phyloP scores from a whole-genome alignment of 2,329 filamentous ascomycete species.

The Mycosphaerella arachidis region DNA sequence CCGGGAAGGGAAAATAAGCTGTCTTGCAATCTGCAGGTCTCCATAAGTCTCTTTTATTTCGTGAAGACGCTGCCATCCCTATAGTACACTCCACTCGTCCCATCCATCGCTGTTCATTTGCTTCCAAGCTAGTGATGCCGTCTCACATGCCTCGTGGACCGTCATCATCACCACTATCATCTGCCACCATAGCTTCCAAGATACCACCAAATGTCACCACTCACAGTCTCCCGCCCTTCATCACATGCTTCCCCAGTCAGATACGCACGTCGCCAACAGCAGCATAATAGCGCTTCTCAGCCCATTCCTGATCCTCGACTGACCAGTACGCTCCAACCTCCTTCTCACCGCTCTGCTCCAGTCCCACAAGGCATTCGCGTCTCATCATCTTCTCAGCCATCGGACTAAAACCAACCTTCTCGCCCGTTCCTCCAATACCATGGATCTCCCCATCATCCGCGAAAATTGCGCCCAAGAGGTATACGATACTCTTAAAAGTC shows the following conservation, averaged over 20 bases:
- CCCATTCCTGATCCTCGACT: not conserved
- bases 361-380: not conserved
- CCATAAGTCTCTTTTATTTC: not conserved
- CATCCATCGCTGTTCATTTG: not conserved
- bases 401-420: not conserved
- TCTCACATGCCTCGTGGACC: not conserved
- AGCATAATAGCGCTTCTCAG: not conserved
- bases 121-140: not conserved
- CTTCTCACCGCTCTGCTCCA: too few relatives aligned
- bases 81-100: not conserved
- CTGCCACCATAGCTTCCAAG: not conserved
- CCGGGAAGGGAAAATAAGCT: too few relatives aligned
- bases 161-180: not conserved
- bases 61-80: not conserved
- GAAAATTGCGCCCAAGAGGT: slow-evolving; percentile 15
- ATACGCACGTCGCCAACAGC: not conserved
- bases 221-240: not conserved
- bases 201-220: not conserved
- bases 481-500: slow-evolving; percentile 1
- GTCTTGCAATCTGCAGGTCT: too few relatives aligned
- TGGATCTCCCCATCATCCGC: slow-evolving; percentile 10
- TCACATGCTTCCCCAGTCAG: not conserved
- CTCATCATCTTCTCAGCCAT: not conserved
- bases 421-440: not conserved
- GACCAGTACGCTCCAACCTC: not conserved